Base-by-base conservation (phyloP, 129 eudicot species). In the Dittrichia graveolens region DNA sequence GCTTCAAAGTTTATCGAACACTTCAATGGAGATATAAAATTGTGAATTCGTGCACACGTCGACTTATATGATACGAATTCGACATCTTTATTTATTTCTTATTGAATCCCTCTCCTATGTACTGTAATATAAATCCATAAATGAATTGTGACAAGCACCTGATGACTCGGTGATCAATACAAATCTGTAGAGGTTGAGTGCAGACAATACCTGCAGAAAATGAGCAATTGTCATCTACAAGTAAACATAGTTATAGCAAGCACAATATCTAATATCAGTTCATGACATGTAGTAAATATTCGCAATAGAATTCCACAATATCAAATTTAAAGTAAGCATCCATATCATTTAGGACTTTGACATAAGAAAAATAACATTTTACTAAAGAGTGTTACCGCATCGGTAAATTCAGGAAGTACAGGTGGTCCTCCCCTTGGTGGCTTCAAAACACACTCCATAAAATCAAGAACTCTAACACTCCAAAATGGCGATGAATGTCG, bases 341-440 rank as follows among this genome's bases (percentile, higher is more conserved):
- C 42, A 65, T 18, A 65, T 45, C 40, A 50, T 8, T 38, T 63
- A 14, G 52, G 11, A 15, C 68, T 34, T 16, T 9, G 5, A 7
- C 18, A 37, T 19, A 15, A 3, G 9, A 3, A 60, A 60, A 61
- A 19, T 7, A 5, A 67, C 24, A 67, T 12, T 19, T 47, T 15
- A 48, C 44, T 5, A 39, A 69, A 75, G 75, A 67, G 53, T 4
- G 39, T 53, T 83, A 95, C 99, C 73, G 97, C 96, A 80, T 95
- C 97, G 58, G 81, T 68, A 74, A 78, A 73, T 75, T 86, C 99
- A 16, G 99, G 99, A 59, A 95, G 96, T 15, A 82, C 60, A 43
- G 96, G 99, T 37, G 97, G 99, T 52, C 99, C 97, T 34, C 97
- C 99, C 58, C 14, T 62, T 63, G 96, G 89, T 75, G 97, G 97